Percentiles rank a stretch among this genome's conserved stretches.
phyloP scores from a whole-genome alignment of 2,329 filamentous ascomycete species.

The Calycina marina region DNA sequence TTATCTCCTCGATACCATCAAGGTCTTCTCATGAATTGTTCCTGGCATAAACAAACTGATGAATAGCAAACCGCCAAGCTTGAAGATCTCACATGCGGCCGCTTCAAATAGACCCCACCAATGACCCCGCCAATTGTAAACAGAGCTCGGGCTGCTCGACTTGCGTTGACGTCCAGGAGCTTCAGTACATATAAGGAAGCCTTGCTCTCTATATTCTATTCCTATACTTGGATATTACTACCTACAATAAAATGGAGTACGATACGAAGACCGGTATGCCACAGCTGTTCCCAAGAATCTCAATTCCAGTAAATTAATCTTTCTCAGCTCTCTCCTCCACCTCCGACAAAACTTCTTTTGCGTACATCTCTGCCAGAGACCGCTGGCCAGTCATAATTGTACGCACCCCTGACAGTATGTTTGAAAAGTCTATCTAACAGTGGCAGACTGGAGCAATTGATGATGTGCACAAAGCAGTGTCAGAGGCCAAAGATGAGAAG shows the following conservation, averaged over 20 bases:
- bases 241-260: constrained; percentile 59
- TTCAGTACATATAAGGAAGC: too few species aligned
- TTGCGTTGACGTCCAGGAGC: too few species aligned
- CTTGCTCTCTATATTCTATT: too few species aligned
- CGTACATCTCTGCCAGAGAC: constrained; percentile 67
- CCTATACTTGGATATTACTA: too few species aligned
- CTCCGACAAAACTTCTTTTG: constrained; percentile 74
- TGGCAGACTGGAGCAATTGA: constrained; percentile 78
- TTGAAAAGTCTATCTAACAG: constrained; percentile 13
- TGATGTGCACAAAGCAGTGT: constrained; percentile 70
- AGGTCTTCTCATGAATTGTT: too few species aligned
- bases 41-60: too few species aligned
- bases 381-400: constrained; percentile 93
- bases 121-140: too few species aligned
- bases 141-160: too few species aligned
- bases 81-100: too few species aligned
- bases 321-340: constrained; percentile 59
- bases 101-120: too few species aligned
- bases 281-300: neutral
- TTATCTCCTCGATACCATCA: too few species aligned
- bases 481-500: constrained; percentile 43
- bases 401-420: constrained; percentile 6
- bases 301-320: constrained; percentile 3
- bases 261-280: constrained; percentile 59
- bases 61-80: too few species aligned